Conservation (phyloP, 345 rosid species). For the Camelina sativa region DNA sequence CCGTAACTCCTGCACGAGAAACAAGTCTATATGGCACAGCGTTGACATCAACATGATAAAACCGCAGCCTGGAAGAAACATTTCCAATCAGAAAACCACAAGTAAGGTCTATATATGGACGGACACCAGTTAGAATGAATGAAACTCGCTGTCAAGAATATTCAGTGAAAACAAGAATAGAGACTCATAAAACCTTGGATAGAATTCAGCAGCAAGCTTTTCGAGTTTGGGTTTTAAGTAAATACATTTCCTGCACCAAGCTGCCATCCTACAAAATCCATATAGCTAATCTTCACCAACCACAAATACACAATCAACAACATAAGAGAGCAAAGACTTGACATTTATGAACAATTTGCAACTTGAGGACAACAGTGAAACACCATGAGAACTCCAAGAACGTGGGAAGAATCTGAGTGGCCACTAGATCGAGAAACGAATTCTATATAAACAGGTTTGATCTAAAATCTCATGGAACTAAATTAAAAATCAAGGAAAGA, state of each 20-base stretch:
- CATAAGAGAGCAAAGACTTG: slow-evolving; percentile 15
- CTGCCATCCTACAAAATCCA: slow-evolving; percentile 81
- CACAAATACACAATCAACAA: slow-evolving; percentile 21
- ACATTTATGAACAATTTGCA: not conserved
- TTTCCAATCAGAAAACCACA: slow-evolving; percentile 5
- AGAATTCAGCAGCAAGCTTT: slow-evolving; percentile 87
- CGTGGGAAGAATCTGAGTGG: not conserved
- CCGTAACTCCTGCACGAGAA: slow-evolving; percentile 80
- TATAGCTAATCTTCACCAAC: slow-evolving; percentile 32
- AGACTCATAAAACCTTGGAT: slow-evolving; percentile 60
- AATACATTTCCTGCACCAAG: slow-evolving; percentile 96
- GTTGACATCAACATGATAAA: slow-evolving; percentile 84
- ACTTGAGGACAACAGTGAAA: slow-evolving; percentile 2
- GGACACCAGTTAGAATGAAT: not conserved
- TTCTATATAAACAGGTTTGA: not conserved
- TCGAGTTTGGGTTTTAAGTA: slow-evolving; percentile 86
- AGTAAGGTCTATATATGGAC: not conserved
- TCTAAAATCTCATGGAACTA: not conserved
- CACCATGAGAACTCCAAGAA: not conserved
- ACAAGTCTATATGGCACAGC: slow-evolving; percentile 78
- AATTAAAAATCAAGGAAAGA: not conserved
- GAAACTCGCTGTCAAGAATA: not conserved
- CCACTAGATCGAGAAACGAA: not conserved
- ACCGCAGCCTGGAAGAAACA: slow-evolving; percentile 57
- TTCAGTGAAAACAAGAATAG: slow-evolving; percentile 18